Conservation (phyloP, 2,329 filamentous ascomycete species). For the Tolypocladium amazonense region DNA sequence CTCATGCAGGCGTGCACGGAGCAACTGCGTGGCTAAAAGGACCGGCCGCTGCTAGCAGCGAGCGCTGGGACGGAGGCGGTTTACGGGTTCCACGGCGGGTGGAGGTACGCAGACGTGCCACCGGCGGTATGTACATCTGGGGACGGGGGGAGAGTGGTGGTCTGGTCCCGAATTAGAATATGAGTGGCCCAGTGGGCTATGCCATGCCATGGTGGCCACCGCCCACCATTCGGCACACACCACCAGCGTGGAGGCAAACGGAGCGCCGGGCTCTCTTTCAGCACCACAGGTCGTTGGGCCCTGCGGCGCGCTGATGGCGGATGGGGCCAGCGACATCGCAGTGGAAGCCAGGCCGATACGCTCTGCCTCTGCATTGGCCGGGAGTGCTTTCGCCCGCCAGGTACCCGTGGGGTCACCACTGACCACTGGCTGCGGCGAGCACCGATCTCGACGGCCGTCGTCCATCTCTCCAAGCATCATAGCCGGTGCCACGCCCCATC, state of each 20-base stretch:
- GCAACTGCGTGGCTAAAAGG: background rate
- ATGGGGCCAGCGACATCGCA: background rate
- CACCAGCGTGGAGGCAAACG: background rate
- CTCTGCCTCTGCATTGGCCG: background rate
- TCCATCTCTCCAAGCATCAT: background rate
- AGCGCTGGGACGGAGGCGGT: background rate
- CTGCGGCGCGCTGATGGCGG: background rate
- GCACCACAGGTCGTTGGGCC: background rate
- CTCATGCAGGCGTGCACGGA: background rate
- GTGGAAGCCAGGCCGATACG: background rate
- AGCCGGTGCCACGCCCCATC: background rate
- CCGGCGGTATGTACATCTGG: conserved; percentile 18
- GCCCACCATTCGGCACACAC: background rate
- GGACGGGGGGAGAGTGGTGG: conserved; percentile 6
- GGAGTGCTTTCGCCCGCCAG: background rate
- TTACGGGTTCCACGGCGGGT: background rate
- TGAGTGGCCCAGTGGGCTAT: conserved; percentile 17
- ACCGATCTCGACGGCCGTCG: background rate
- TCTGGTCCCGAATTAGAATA: conserved; percentile 24
- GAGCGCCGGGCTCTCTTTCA: background rate
- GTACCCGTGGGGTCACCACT: background rate
- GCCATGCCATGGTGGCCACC: conserved; percentile 13
- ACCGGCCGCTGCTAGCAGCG: background rate
- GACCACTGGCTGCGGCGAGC: background rate
- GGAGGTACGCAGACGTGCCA: conserved; percentile 1